Percentiles rank a stretch among this genome's conserved stretches.
Evolutionary conservation across 176 grass and related monocot genomes (phyloP).

Genomic region (Elymus sibiricus): DNA sequence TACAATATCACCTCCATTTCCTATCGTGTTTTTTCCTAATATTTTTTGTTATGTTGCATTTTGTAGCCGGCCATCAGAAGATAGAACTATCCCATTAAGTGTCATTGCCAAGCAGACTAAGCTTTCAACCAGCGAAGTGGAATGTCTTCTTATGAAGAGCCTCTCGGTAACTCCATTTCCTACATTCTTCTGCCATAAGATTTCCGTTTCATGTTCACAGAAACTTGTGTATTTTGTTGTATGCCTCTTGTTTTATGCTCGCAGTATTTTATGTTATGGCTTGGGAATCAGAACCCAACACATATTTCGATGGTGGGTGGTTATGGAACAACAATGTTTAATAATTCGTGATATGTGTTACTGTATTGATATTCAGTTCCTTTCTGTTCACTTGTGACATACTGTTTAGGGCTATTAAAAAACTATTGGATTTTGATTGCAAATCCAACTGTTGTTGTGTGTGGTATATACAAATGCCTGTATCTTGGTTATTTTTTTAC

Average conservation of each 20-base stretch:
- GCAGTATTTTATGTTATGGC: neutral
- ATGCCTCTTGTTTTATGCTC: neutral
- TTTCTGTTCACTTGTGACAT: neutral
- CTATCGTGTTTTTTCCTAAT: neutral
- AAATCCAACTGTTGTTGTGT: neutral
- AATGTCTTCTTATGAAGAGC: constrained; percentile 95
- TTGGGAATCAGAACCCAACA: neutral
- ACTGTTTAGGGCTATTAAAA: neutral
- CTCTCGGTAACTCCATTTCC: constrained; percentile 72
- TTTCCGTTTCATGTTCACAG: neutral
- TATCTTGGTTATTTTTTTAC: neutral
- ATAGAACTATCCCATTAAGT: constrained; percentile 80
- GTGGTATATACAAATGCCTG: neutral
- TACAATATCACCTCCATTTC: neutral
- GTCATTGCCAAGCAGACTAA: constrained; percentile 74
- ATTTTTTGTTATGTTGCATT: constrained; percentile 10
- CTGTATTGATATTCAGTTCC: neutral
- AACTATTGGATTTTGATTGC: neutral
- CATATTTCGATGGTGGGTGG: neutral
- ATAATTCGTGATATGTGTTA: neutral
- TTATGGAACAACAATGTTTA: neutral
- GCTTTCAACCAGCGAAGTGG: constrained; percentile 75
- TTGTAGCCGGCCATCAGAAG: constrained; percentile 74
- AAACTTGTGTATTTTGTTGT: neutral
- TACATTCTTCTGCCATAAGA: constrained; percentile 10